Base-by-base conservation (phyloP, 306 rosid species). In the Vigna reflexopilosa region DNA sequence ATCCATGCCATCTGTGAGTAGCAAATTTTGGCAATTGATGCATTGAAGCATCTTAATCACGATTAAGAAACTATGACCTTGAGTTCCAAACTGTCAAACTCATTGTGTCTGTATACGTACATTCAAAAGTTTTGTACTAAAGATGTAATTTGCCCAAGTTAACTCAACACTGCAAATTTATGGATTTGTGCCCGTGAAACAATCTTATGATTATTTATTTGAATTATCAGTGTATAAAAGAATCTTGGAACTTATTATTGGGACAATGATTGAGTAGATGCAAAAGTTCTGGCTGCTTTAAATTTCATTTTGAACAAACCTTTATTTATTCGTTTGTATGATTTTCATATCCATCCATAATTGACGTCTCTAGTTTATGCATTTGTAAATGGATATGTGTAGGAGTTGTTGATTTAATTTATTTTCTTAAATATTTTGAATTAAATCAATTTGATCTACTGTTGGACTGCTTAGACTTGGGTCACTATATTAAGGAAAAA, bases 21-120 rank as follows among this genome's bases (percentile, higher is more conserved):
- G 1, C 16, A 45, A 64, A 51, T 34, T 69, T 16, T 58, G 44
- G 71, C 38, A 15, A 34, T 72, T 65, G 80, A 17, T 45, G 20
- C 47, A 56, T 72, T 68, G 30, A 57, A 59, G 56, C 20, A 38
- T 57, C 42, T 78, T 13, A 20, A 56, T 24, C 11, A 45, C 9
- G 14, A 15, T 20, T 17, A 30, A 26, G 4, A 44, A 70, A 30
- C 32, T 40, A 5, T 40, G 22, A 28, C 32, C 20, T 57, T 30
- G n/a, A 8, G 62, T 62, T 62, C 8, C 47, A 19, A 28, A n/a
- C 3, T 52, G 58, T 51, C 12, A 0, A 17, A 26, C 65, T 26
- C 5, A 26, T 26, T 28, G n/a, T 58, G 36, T 38, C 40, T 58
- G 15, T 58, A 54, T 30, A 54, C 5, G 5, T 19, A 54, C 26